Conservation (phyloP, 148 eudicot genomes). For the Drosera capensis region DNA sequence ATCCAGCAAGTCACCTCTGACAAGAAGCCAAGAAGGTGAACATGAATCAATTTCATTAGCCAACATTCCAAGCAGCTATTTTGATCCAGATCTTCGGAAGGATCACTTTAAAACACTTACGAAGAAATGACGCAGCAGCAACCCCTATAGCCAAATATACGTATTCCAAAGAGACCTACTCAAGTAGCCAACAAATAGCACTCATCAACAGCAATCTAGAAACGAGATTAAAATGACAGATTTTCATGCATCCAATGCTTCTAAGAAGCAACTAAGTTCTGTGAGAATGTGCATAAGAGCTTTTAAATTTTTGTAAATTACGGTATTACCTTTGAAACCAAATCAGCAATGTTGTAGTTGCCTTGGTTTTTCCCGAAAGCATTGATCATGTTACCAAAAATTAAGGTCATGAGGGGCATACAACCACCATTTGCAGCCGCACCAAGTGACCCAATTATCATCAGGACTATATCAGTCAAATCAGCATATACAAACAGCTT, state of each 20-base stretch:
- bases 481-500: conserved; percentile 58
- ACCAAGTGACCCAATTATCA: conserved; percentile 46
- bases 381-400: conserved; percentile 41
- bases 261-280: not conserved
- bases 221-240: not conserved
- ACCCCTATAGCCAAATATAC: conserved; percentile 41
- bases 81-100: not conserved
- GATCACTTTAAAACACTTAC: conserved; percentile 19
- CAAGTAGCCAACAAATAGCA: conserved; percentile 1
- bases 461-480: conserved; percentile 33
- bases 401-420: conserved; percentile 41
- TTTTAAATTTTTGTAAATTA: not conserved
- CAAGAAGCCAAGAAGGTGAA: not conserved
- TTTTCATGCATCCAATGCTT: not conserved
- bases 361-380: conserved; percentile 47
- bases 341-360: conserved; percentile 13
- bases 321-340: conserved; percentile 30
- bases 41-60: not conserved
- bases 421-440: conserved; percentile 47
- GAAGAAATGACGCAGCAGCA: conserved; percentile 42
- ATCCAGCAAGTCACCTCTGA: conserved; percentile 75
- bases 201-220: not conserved
- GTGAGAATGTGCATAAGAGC: not conserved
- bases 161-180: conserved; percentile 43
- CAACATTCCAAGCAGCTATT: not conserved